Percentiles rank a stretch among this genome's conserved stretches.
phyloP scores from a whole-genome alignment of 495 filamentous ascomycete genomes.

The Sordaria brevicollis region DNA sequence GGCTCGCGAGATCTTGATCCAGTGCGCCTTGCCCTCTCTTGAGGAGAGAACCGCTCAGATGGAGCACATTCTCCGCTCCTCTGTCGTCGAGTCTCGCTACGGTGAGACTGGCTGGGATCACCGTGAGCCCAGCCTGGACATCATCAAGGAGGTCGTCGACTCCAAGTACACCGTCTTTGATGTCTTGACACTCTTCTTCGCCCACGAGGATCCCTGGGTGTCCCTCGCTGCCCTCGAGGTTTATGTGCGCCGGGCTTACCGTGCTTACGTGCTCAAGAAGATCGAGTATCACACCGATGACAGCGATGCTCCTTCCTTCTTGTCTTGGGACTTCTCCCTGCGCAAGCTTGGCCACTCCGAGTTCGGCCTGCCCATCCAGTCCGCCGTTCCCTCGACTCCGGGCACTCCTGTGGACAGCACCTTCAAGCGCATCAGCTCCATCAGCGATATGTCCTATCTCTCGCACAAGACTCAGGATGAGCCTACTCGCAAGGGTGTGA shows the following conservation, averaged over 20 bases:
- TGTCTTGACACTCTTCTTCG: slow-evolving; percentile 88
- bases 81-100: slow-evolving; percentile 93
- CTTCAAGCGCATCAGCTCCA: slow-evolving; percentile 79
- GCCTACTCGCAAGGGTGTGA: slow-evolving; percentile 82
- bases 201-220: slow-evolving; percentile 88
- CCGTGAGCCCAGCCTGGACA: slow-evolving; percentile 72
- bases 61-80: slow-evolving; percentile 96
- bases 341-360: slow-evolving; percentile 86
- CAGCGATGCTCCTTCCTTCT: slow-evolving; percentile 63
- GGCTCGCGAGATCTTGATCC: slow-evolving; percentile 91
- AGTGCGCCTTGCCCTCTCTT: slow-evolving; percentile 89
- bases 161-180: slow-evolving; percentile 98
- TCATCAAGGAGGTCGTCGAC: slow-evolving; percentile 95
- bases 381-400: slow-evolving; percentile 70
- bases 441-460: slow-evolving; percentile 92
- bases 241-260: slow-evolving; percentile 92
- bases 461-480: slow-evolving; percentile 56
- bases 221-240: slow-evolving; percentile 89
- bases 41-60: slow-evolving; percentile 93
- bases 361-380: slow-evolving; percentile 67
- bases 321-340: slow-evolving; percentile 93
- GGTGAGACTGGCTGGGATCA: slow-evolving; percentile 97
- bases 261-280: slow-evolving; percentile 81
- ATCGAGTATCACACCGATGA: slow-evolving; percentile 76
- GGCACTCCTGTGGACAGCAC: slow-evolving; percentile 62